These are phyloP conservation scores for Aphanomyces stellatus DNA, from an alignment of 352 stramenopile species.

Conservation along the genomic window DNA sequence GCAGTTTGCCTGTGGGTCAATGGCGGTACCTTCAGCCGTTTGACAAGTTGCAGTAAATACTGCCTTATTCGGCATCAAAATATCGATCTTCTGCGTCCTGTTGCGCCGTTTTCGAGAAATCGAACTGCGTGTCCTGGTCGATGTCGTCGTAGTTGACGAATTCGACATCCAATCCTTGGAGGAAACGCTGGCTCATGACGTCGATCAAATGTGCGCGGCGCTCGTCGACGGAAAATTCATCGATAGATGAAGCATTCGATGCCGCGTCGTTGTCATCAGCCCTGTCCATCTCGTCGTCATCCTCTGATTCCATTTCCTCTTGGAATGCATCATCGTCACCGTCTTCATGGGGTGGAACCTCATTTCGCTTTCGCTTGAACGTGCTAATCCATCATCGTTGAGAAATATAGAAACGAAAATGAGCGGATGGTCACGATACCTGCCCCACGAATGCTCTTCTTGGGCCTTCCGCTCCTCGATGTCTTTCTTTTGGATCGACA, in stretches of 20 bases:
- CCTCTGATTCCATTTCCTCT: constrained; percentile 28
- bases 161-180: constrained; percentile 47
- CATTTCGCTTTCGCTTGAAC: neutral
- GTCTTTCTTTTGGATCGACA: constrained; percentile 53
- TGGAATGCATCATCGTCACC: constrained; percentile 28
- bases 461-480: constrained; percentile 48
- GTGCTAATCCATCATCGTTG: neutral
- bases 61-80: constrained; percentile 32
- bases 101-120: constrained; percentile 57
- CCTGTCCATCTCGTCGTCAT: constrained; percentile 34
- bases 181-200: constrained; percentile 62
- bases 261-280: constrained; percentile 1
- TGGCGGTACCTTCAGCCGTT: constrained; percentile 75
- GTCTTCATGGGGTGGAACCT: constrained; percentile 23
- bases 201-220: constrained; percentile 56
- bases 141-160: constrained; percentile 61
- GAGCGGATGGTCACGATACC: neutral
- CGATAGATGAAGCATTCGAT: no score
- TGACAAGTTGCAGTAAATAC: constrained; percentile 31
- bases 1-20: constrained; percentile 51
- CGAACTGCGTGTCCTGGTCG: constrained; percentile 46
- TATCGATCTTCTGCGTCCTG: constrained; percentile 75
- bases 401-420: no score
- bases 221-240: constrained; percentile 27
- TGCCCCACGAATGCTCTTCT: constrained; percentile 55